Evolutionary conservation across 192 early-diverging fungal species (phyloP).

Genomic region (Tieghemiomyces parasiticus): DNA sequence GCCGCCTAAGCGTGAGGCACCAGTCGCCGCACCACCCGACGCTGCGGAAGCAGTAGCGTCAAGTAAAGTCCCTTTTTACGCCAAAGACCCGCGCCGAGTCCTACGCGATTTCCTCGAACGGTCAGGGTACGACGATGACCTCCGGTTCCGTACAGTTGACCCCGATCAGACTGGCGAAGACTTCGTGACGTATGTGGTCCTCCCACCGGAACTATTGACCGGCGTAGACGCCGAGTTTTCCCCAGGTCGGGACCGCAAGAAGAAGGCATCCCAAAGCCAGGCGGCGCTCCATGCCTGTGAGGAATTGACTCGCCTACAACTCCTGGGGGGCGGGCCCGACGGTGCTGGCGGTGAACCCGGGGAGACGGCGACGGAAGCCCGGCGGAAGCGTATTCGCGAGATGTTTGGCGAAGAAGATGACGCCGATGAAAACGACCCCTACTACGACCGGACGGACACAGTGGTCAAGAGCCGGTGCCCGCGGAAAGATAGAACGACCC

Average conservation of each 20-base stretch:
- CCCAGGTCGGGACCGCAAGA: conserved; percentile 7
- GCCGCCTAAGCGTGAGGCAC: neutral
- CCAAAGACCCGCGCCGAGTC: neutral
- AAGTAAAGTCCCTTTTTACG: neutral
- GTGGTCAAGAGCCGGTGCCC: too few relatives aligned
- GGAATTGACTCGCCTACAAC: conserved; percentile 35
- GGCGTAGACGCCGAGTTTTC: neutral
- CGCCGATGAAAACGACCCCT: conserved; percentile 44
- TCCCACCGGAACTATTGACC: neutral
- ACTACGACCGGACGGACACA: conserved; percentile 59
- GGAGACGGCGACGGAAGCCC: conserved; percentile 13
- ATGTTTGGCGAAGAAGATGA: conserved; percentile 21
- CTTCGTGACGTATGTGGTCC: neutral
- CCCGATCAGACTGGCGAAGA: neutral
- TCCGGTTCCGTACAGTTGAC: neutral
- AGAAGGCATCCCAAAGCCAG: conserved; percentile 40
- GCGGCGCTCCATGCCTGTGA: conserved; percentile 48
- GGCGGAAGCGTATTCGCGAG: conserved; percentile 8
- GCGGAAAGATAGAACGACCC: too few relatives aligned
- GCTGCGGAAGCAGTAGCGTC: neutral
- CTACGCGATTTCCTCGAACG: neutral
- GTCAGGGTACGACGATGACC: neutral
- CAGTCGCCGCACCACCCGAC: neutral
- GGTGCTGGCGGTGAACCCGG: conserved; percentile 9
- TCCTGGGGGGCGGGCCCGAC: conserved; percentile 20